phyloP scores from a whole-genome alignment of 192 early-diverging fungal species.

The Coemansia sp. region DNA sequence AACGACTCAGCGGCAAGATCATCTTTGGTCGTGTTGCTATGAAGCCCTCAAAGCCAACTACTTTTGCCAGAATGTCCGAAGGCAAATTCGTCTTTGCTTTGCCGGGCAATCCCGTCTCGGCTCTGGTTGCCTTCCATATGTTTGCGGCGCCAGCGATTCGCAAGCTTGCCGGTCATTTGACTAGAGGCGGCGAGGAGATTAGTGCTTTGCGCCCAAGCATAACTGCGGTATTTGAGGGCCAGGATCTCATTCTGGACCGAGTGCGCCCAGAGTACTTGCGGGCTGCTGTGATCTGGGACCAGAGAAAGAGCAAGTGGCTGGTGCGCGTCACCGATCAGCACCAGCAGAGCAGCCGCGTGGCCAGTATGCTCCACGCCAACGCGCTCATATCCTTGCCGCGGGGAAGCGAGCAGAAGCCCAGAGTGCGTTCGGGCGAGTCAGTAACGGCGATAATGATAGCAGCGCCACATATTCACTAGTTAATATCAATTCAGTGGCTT shows the following conservation, averaged over 20 bases:
- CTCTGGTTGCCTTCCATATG: slow-evolving; percentile 81
- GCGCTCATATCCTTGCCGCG: slow-evolving; percentile 73
- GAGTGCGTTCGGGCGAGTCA: slow-evolving; percentile 9
- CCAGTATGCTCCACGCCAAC: slow-evolving; percentile 76
- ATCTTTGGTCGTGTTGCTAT: slow-evolving; percentile 89
- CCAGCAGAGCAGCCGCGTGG: slow-evolving; percentile 80
- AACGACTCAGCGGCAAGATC: slow-evolving; percentile 70
- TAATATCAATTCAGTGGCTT: slow-evolving; percentile 49
- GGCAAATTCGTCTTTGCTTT: slow-evolving; percentile 72
- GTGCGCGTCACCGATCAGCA: slow-evolving; percentile 60
- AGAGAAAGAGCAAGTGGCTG: slow-evolving; percentile 20
- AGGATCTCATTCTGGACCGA: slow-evolving; percentile 37
- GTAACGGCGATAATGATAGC: slow-evolving; percentile 36
- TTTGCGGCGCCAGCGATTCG: slow-evolving; percentile 86
- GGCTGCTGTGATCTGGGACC: slow-evolving; percentile 28
- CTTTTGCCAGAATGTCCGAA: slow-evolving; percentile 75
- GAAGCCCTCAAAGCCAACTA: slow-evolving; percentile 96
- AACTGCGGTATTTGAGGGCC: slow-evolving; percentile 69
- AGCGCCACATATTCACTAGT: slow-evolving; percentile 4
- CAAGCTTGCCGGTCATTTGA: slow-evolving; percentile 68
- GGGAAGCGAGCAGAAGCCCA: slow-evolving; percentile 25
- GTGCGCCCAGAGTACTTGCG: slow-evolving; percentile 38
- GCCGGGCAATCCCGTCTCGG: slow-evolving; percentile 95
- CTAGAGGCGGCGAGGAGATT: background rate
- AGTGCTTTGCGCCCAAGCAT: slow-evolving; percentile 60